phyloP scores from a whole-genome alignment of 768 basidiomycete genomes.

The Gelatoporia subvermispora region DNA sequence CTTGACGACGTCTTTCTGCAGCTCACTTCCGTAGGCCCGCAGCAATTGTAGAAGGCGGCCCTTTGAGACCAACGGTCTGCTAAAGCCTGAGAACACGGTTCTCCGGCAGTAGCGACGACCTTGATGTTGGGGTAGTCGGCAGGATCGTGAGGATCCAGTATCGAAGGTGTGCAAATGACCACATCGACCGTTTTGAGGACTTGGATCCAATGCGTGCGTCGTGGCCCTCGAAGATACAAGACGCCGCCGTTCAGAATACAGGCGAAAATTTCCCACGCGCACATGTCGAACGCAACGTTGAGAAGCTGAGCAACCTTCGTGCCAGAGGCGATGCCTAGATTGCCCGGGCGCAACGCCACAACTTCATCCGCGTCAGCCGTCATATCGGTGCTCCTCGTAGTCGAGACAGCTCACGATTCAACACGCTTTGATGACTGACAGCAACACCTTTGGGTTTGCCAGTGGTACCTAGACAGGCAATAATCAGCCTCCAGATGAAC shows the following conservation, averaged over 20 bases:
- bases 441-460: constrained; percentile 58
- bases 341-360: constrained; percentile 44
- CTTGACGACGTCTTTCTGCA: background rate
- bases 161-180: constrained; percentile 30
- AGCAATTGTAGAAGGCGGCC: constrained; percentile 45
- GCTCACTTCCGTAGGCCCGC: constrained; percentile 52
- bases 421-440: constrained; percentile 55
- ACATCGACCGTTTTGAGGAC: constrained; percentile 48
- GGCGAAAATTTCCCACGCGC: constrained; percentile 57
- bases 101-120: constrained; percentile 51
- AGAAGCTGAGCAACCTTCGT: constrained; percentile 53
- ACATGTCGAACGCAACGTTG: constrained; percentile 66
- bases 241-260: constrained; percentile 48
- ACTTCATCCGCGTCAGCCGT: constrained; percentile 24
- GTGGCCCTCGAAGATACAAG: constrained; percentile 48
- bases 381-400: background rate
- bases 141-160: constrained; percentile 38
- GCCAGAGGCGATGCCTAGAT: constrained; percentile 53
- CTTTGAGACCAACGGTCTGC: constrained; percentile 42
- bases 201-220: constrained; percentile 43
- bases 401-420: constrained; percentile 42
- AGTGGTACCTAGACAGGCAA: constrained; percentile 39
- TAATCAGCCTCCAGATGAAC: too few relatives aligned
- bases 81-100: constrained; percentile 44
- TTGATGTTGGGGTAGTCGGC: constrained; percentile 51